Evolutionary conservation across 495 filamentous ascomycete genomes (phyloP), one percentile per base, ranked within the genome.

Genomic region (Penicillium argentinense): DNA sequence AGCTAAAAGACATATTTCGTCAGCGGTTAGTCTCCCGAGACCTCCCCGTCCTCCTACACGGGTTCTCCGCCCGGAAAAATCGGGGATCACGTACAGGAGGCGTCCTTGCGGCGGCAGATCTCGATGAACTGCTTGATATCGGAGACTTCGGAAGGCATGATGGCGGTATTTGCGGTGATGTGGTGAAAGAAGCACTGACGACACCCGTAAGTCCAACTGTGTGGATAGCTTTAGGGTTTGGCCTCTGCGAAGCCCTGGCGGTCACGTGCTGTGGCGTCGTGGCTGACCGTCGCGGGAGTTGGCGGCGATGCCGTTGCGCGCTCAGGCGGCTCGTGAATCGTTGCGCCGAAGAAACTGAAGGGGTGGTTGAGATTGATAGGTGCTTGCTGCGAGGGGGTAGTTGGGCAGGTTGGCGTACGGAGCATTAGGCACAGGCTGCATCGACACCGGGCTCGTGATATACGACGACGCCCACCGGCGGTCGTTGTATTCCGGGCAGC

Each of bases 41-140:
- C 30, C 45, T 42, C 30, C 19, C 21, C 11, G 50, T 39, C 17
- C 33, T 28, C 38, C 50, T 53, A 16, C 16, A 27, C 32, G 24
- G 23, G 16, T 34, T 36, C 40, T 36, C 32, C 17, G 17, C 3
- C n/a, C 23, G 38, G 28, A 13, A 9, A 30, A 22, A 24, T 25
- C 9, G 34, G 37, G 27, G 42, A 28, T 18, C 30, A 85, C 82
- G 51, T 86, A 96, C 91, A 95, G 63, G 88, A 91, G 65, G 95
- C 93, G 82, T 99, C 93, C 76, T 93, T 93, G 65, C 93, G 87
- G 75, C 91, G 85, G 87, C 89, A 96, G 80, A 97, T 92, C 88
- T 99, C 95, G 76, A 99, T 95, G 86, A 99, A 99, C 80, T 96
- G 77, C 89, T 97, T 99, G 86, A 99, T 97, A 66, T 97, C 95